phyloP scores from a whole-genome alignment of 139 green algal species.

The Microglena sp. region DNA sequence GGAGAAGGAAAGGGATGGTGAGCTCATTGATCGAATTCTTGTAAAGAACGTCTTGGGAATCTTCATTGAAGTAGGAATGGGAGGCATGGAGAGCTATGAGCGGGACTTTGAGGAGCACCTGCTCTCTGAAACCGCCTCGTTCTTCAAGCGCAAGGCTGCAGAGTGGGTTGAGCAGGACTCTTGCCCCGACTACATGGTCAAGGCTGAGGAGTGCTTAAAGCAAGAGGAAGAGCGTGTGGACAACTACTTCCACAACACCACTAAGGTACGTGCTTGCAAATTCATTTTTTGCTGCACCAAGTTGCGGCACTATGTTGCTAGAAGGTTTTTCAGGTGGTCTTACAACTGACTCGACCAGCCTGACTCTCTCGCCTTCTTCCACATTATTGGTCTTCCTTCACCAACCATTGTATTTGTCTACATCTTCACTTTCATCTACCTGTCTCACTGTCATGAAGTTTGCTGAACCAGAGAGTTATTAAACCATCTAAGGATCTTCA shows the following conservation, averaged over 20 bases:
- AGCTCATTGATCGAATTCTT: conserved; percentile 79
- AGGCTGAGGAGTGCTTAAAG: conserved; percentile 79
- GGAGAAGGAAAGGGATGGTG: conserved; percentile 85
- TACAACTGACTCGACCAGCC: too few relatives aligned
- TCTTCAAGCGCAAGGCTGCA: conserved; percentile 73
- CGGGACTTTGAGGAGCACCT: conserved; percentile 89
- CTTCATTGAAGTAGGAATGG: conserved; percentile 93
- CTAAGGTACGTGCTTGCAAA: conserved; percentile 43
- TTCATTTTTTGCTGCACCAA: too few relatives aligned
- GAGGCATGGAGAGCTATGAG: conserved; percentile 87
- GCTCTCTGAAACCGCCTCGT: conserved; percentile 65
- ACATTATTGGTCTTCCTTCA: too few relatives aligned
- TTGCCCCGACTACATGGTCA: conserved; percentile 94
- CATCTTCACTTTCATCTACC: too few relatives aligned
- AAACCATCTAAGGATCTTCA: too few relatives aligned
- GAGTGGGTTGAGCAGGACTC: conserved; percentile 80
- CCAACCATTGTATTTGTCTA: too few relatives aligned
- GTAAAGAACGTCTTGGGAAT: conserved; percentile 95
- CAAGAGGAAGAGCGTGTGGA: conserved; percentile 86
- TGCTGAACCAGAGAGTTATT: too few relatives aligned
- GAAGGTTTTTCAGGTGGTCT: too few relatives aligned
- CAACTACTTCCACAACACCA: conserved; percentile 83
- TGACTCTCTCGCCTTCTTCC: too few relatives aligned
- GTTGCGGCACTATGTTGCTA: too few relatives aligned
- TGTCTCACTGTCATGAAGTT: too few relatives aligned